Conservation (phyloP, 768 basidiomycete genomes). For the Mrakia hoshinonis region DNA sequence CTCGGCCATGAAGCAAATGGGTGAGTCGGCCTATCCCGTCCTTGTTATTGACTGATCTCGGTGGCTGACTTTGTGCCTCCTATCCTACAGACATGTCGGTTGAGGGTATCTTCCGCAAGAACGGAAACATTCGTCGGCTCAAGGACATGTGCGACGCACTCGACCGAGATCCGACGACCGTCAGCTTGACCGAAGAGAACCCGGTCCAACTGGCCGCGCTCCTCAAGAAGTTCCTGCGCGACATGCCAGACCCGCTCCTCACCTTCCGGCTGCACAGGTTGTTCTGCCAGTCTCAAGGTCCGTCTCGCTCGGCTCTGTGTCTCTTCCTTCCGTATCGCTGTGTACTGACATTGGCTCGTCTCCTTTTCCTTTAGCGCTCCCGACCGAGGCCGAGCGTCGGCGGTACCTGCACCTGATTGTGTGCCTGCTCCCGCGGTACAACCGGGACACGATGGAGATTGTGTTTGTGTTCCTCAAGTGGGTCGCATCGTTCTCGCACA, state of each 20-base stretch:
- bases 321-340: neutral
- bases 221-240: conserved; percentile 92
- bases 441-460: conserved; percentile 96
- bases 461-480: conserved; percentile 97
- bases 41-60: neutral
- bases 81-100: conserved; percentile 78
- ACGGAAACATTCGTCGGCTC: conserved; percentile 88
- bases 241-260: conserved; percentile 90
- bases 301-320: conserved; percentile 39
- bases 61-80: neutral
- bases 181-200: conserved; percentile 88
- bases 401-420: conserved; percentile 78
- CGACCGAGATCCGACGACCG: conserved; percentile 84
- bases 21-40: conserved; percentile 46
- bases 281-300: conserved; percentile 79
- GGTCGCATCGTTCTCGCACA: conserved; percentile 98
- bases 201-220: conserved; percentile 94
- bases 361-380: conserved; percentile 49
- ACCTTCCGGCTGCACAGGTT: conserved; percentile 87
- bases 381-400: conserved; percentile 64
- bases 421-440: conserved; percentile 77
- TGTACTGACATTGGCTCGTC: neutral
- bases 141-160: conserved; percentile 85
- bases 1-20: conserved; percentile 98
- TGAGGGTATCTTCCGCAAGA: conserved; percentile 97